Conservation (phyloP, 331 rosid species). For the Spiraea crenata region DNA sequence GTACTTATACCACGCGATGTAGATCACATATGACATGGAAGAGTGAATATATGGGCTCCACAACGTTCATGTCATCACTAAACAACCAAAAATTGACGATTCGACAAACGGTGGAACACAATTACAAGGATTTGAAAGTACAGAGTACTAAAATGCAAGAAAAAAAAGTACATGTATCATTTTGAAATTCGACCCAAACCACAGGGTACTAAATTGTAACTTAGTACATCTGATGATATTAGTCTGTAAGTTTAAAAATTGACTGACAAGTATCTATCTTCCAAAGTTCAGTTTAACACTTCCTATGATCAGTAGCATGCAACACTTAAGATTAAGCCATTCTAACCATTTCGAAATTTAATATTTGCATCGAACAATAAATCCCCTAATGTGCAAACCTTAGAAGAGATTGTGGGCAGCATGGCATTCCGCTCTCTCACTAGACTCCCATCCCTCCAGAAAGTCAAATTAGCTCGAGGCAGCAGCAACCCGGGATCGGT, state of each 20-base stretch:
- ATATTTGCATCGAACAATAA: neutral
- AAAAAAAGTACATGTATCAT: too few species aligned
- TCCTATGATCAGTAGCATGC: neutral
- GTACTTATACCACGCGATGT: too few species aligned
- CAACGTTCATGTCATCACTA: too few species aligned
- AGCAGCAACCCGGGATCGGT: slow-evolving; percentile 95
- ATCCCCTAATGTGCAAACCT: slow-evolving; percentile 46
- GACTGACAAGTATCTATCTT: too few species aligned
- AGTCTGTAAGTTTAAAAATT: neutral
- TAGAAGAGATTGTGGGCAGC: slow-evolving; percentile 97
- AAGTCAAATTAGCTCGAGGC: slow-evolving; percentile 96
- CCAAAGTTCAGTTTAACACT: neutral
- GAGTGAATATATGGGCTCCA: too few species aligned
- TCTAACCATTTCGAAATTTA: neutral
- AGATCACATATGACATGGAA: too few species aligned
- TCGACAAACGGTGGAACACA: too few species aligned
- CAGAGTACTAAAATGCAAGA: too few species aligned
- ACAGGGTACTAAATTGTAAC: neutral
- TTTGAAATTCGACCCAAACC: too few species aligned
- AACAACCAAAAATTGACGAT: too few species aligned
- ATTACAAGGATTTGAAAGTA: too few species aligned
- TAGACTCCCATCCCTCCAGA: slow-evolving; percentile 95
- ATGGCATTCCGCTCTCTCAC: slow-evolving; percentile 91
- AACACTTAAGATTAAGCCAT: neutral
- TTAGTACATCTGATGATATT: neutral